Evolutionary conservation across 1,284 basidiomycete species (phyloP), one percentile per base, ranked within the genome.

Genomic region (Cryptococcus maquisensis): DNA sequence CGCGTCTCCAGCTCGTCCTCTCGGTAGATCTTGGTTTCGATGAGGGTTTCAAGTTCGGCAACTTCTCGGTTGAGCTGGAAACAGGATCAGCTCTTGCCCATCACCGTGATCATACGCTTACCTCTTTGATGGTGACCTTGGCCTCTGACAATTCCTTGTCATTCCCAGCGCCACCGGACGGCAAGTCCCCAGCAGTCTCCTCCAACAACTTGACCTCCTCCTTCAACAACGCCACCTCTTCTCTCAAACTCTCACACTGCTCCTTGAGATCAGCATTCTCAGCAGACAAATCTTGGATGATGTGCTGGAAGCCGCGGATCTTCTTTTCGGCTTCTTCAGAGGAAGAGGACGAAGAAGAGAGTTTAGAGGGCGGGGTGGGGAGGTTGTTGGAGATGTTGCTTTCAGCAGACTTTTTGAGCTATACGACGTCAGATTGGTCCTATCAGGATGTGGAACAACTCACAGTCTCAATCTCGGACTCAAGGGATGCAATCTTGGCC

Each of bases 1-100:
- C 92, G 88, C 64, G 85, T 85, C 70, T 95, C 92, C 38, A 96
- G 84, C 67, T 94, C 92, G 69, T 93, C 92, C 83, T 96, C 91
- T 49, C 86, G 85, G 73, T 94, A 94, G 62, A 95, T 95, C 86
- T 96, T 95, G 54, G 88, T 83, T 74, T 96, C 92, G 37, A 95
- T 85, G 43, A 96, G 79, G 54, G 85, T 82, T 73, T 96, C 92
- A 21, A 96, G 81, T 71, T 95, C 90, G 49, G 85, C 83, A 49
- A 95, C 88, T 76, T 95, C 90, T 67, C 91, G 90, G 75, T 91
- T 88, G 58, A 91, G 81, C 88, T 92, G 64, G 21, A 49, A 37
- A 18, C n/a, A 24, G 20, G 1, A 36, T 46, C 18, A 42, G 41
- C 26, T 40, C 15, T 8, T 10, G 10, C 21, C 20, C 8, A 9